Evolutionary conservation across 2,329 filamentous ascomycete species (phyloP).

Genomic region (Coniochaeta sp.): DNA sequence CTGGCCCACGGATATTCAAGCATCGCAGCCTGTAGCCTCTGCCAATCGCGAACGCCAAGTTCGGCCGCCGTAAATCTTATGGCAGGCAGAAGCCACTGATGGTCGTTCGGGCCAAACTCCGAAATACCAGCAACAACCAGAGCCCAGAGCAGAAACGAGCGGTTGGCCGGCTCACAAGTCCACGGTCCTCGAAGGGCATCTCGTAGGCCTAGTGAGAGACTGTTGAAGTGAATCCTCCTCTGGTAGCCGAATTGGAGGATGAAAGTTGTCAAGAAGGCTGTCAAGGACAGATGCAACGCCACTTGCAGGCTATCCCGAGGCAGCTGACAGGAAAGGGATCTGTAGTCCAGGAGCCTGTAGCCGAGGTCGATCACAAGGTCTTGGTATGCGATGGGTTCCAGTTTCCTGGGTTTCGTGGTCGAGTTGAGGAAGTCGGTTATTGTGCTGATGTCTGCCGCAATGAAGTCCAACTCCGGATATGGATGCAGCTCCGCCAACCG

Average conservation of each 20-base stretch:
- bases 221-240: background rate
- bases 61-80: background rate
- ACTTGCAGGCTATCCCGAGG: background rate
- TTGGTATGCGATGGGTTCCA: background rate
- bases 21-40: background rate
- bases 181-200: background rate
- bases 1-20: background rate
- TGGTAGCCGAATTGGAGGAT: background rate
- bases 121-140: background rate
- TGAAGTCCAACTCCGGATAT: background rate
- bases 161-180: background rate
- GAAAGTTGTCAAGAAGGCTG: background rate
- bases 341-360: background rate
- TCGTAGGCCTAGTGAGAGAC: background rate
- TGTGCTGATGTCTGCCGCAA: background rate
- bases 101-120: background rate
- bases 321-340: background rate
- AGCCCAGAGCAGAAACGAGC: background rate
- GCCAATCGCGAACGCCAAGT: background rate
- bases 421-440: constrained; percentile 1
- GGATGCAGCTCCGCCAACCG: background rate
- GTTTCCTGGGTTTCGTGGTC: background rate
- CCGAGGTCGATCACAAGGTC: background rate
- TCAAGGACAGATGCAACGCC: background rate
- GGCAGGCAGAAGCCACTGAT: background rate